A percentile compares a stretch with the other conserved stretches of the same genome.
Evolutionary conservation across 2,329 filamentous ascomycete species (phyloP).

Genomic region (Bisporella sp.): DNA sequence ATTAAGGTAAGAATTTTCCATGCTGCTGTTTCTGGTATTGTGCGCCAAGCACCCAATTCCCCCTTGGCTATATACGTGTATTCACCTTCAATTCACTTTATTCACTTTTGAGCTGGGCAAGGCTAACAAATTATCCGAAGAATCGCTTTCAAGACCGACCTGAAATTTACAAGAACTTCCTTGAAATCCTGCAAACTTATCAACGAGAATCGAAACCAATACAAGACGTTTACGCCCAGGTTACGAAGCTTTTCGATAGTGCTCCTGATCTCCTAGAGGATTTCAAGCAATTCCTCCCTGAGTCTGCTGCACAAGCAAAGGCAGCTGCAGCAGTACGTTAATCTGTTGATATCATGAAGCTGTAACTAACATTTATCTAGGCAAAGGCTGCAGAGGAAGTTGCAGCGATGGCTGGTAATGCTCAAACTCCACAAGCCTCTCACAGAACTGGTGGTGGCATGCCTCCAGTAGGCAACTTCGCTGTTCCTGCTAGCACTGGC

Average conservation of each 20-base stretch:
- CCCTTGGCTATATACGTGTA: too few relatives aligned
- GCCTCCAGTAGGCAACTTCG: slow-evolving; percentile 93
- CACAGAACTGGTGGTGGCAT: slow-evolving; percentile 49
- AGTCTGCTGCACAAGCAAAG: slow-evolving; percentile 69
- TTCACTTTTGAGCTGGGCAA: not conserved
- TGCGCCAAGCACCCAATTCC: not conserved
- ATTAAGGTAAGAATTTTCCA: slow-evolving; percentile 68
- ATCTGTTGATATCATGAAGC: not conserved
- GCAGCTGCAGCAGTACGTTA: slow-evolving; percentile 36
- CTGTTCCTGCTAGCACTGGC: slow-evolving; percentile 69
- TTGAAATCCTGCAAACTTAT: slow-evolving; percentile 97
- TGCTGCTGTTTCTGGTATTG: not conserved
- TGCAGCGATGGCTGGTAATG: slow-evolving; percentile 28
- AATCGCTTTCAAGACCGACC: slow-evolving; percentile 95
- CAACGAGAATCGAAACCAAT: slow-evolving; percentile 97
- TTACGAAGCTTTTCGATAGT: slow-evolving; percentile 86
- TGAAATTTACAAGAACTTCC: slow-evolving; percentile 98
- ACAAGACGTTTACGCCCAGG: slow-evolving; percentile 95
- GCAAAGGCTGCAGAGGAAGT: slow-evolving; percentile 62
- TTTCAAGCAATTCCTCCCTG: slow-evolving; percentile 96
- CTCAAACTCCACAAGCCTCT: slow-evolving; percentile 46
- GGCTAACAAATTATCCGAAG: slow-evolving; percentile 37
- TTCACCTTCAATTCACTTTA: too few relatives aligned
- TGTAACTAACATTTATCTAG: not conserved
- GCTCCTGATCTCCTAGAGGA: slow-evolving; percentile 94